Evolutionary conservation across 2,329 filamentous ascomycete species (phyloP), one percentile per base, ranked within the genome.

Genomic region (Hypoxylon sp.): DNA sequence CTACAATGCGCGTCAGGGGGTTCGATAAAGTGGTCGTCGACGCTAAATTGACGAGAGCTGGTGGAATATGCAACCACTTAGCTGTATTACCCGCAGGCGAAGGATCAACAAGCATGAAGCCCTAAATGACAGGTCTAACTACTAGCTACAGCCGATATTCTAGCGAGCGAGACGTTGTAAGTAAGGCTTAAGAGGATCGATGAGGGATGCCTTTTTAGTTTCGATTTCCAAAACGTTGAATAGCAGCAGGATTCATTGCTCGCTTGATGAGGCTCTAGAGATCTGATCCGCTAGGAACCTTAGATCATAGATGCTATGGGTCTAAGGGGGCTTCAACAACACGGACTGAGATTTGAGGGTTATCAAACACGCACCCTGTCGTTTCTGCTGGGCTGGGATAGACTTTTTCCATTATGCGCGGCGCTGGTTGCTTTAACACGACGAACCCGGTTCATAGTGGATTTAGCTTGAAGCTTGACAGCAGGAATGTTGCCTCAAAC

Each of bases 171-270:
- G 17, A 31, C 11, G 26, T 19, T 30, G 31, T 29, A 30, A 11
- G 9, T 36, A 50, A 36, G 48, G 53, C 25, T 26, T 20, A 41
- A 43, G n/a, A 56, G 55, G 48, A 51, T 51, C 42, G 29, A 51
- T 43, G 30, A 44, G 42, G 48, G 51, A n/a, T n/a, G n/a, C 55
- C 45, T 15, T 44, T 41, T 21, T 44, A 49, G 44, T 56, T 60
- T 57, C 51, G 55, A 60, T 60, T 57, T 57, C 19, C 52, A 44
- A 60, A 60, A 60, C 57, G 42, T 31, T 31, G 27, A 49, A 13
- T 23, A 17, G 29, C 16, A 37, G 19, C 38, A 47, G 20, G 25
- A 36, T 32, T 35, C 9, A n/a, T 38, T 13, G 4, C 26, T 41
- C 20, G 9, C 19, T 26, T 11, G 8, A 29, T 47, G 50, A 54